Evolutionary conservation across 108 stramenopile species (phyloP), one percentile per base, ranked within the genome.

Genomic region (Fragilariopsis cylindrus): DNA sequence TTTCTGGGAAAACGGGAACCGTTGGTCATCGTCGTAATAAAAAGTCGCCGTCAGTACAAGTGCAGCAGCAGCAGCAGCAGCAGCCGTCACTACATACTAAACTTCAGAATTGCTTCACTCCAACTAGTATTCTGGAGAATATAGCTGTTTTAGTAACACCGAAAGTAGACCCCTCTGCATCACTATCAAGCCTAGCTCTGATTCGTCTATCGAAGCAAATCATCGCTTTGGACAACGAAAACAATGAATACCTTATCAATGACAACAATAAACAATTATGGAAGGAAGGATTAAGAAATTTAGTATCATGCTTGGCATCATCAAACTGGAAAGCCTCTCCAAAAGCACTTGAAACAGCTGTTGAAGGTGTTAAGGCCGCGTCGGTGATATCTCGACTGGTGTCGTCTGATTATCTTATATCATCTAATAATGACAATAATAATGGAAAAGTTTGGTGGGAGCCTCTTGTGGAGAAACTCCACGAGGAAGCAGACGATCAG

Each of bases 191-290:
- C 43, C 58, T 76, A n/a, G 48, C 77, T 49, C 56, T 85, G 5
- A 78, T 85, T 2, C 78, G 85, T 11, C 68, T 85, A 3, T 72
- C 81, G 5, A 85, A 85, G 56, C 78, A 77, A 66, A 47, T 81
- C 41, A 74, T 82, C 15, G 16, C 57, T 45, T 15, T 75, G 45
- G 78, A 82, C 46, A 85, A 85, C 60, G 55, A 77, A 48, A 39
- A 48, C 47, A 56, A 56, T 15, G 48, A 57, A 16, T 65, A 43
- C 46, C n/a, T 43, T 7, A 72, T 19, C 5, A 13, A 40, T 18
- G n/a, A 57, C 45, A 53, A 63, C n/a, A 48, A 71, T 21, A 41
- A 19, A 15, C 16, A 49, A 15, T 74, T 68, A 41, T 72, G 41
- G 55, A 21, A 49, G 46, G 49, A 44, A 49, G 66, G 72, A 57